These are phyloP conservation scores for Stenogyne calaminthoides DNA, from an alignment of 305 asterid genomes.

Conservation along the genomic window DNA sequence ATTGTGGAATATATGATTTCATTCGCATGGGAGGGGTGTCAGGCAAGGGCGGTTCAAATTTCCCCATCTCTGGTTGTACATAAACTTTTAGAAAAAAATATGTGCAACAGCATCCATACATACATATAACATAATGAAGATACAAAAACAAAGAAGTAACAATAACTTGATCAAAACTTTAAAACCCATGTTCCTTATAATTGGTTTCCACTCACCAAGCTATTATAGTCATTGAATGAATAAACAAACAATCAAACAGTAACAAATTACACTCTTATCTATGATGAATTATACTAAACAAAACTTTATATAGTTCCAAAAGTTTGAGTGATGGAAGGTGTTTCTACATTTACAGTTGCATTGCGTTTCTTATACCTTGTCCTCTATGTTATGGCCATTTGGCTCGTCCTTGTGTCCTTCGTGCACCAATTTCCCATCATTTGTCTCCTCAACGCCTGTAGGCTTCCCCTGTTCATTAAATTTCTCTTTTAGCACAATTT, in stretches of 20 bases:
- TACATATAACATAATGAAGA: background rate
- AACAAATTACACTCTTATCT: constrained; percentile 18
- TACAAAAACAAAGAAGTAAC: constrained; percentile 23
- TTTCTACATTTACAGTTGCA: background rate
- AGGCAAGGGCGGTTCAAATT: too few species aligned
- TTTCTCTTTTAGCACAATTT: background rate
- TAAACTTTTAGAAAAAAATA: background rate
- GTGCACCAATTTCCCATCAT: constrained; percentile 38
- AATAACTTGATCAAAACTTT: constrained; percentile 1
- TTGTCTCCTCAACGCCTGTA: constrained; percentile 43
- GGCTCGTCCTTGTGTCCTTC: constrained; percentile 45
- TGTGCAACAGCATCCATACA: constrained; percentile 11
- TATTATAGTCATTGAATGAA: constrained; percentile 33
- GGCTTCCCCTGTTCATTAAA: constrained; percentile 49
- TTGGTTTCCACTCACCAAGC: constrained; percentile 13
- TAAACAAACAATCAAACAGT: constrained; percentile 21
- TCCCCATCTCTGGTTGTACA: background rate
- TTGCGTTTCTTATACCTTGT: constrained; percentile 37
- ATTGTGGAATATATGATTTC: too few species aligned
- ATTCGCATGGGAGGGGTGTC: too few species aligned
- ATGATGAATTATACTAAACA: constrained; percentile 3
- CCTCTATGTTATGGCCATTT: constrained; percentile 50
- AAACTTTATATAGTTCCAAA: constrained; percentile 22
- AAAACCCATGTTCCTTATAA: constrained; percentile 13
- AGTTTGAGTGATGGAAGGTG: background rate